Base-by-base conservation (phyloP, 768 basidiomycete species). In the Cystobasidium ongulense region DNA sequence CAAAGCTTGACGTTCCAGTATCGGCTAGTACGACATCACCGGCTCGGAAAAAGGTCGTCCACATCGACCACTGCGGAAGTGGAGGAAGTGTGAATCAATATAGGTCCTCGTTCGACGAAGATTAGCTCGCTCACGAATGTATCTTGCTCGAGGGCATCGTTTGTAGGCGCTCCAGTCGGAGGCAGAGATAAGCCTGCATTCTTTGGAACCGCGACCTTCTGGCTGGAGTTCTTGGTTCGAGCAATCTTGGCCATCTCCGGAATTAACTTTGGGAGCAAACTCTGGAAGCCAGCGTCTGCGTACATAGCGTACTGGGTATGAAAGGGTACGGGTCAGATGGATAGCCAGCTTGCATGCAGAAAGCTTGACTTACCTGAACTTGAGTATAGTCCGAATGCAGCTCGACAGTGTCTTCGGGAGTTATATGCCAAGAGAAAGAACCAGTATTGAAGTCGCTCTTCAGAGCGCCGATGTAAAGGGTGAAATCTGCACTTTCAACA, bases 1-100 rank as follows among this genome's bases (percentile, higher is more conserved):
- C 94, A 79, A 95, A 96, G 75, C 84, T 88, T 15, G 90, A 87
- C 0, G 91, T 93, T 2, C 91, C 93, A 15, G 93, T 97, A 82
- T 97, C 94, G 1, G 90, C 87, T 53, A 96, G 81, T 73, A 96
- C 86, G 38, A 95, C 86, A 76, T 84, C 83, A 80, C 61, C 39
- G 31, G 63, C 61, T 63, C 70, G 29, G 33, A 77, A 63, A 52
- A 78, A 76, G 21, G 43, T 15, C 29, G 78, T 78, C 73, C 74
- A 72, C 33, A 75, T 57, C 21, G 77, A 77, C 78, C 78, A 78
- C 71, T 73, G 74, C 21, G 10, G 7, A 2, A n/a, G n/a, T n/a
- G n/a, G n/a, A n/a, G n/a, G n/a, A n/a, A n/a, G n/a, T n/a, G n/a
- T n/a, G n/a, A n/a, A n/a, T n/a, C n/a, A n/a, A n/a, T n/a, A n/a